Base-by-base conservation (phyloP, 345 rosid genomes). In the Mallotus nudiflorus region DNA sequence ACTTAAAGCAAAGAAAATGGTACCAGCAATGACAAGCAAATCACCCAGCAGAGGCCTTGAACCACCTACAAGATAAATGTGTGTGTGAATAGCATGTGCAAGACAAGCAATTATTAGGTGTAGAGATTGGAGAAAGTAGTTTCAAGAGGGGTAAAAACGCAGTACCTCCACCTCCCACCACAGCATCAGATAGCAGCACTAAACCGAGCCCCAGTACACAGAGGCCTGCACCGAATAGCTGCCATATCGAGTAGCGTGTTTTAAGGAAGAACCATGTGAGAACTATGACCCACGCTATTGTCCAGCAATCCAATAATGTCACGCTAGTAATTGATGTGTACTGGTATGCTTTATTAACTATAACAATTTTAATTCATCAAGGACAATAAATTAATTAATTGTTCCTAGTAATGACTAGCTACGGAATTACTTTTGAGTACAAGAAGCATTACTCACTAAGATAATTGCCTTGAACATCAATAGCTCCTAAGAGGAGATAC, bases 261-360 rank as follows among this genome's bases (percentile, higher is more conserved):
- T 87, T 81, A 0, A 86, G 81, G 64, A 82, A 77, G 61, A 85
- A 59, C 86, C 85, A 81, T 24, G 94, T 84, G 46, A 86, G 80
- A 67, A 75, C 59, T 48, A 88, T 71, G 12, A 59, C 93, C 89
- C 90, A 88, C 15, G 76, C 75, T 69, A 86, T 59, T 29, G 94
- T 82, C 59, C 55, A 85, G 77, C 87, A 85, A 45, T 86, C 87
- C 80, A 89, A 65, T 56, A 86, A 73, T 27, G 94, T 82, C 65
- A 89, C 89, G 58, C 89, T 86, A 11, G 91, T 85, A 46, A 83
- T 73, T 35, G 91, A 89, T 19, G 94, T 78, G 79, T 16, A 89
- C 71, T 84, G 91, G 66, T n/a, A 86, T 52, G 94, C 91, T 67
- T 85, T 75, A 50, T 86, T 89, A 29, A 81, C 94, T 89, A 79